phyloP scores from a whole-genome alignment of 2,329 filamentous ascomycete species.

The Cercospora janseana region DNA sequence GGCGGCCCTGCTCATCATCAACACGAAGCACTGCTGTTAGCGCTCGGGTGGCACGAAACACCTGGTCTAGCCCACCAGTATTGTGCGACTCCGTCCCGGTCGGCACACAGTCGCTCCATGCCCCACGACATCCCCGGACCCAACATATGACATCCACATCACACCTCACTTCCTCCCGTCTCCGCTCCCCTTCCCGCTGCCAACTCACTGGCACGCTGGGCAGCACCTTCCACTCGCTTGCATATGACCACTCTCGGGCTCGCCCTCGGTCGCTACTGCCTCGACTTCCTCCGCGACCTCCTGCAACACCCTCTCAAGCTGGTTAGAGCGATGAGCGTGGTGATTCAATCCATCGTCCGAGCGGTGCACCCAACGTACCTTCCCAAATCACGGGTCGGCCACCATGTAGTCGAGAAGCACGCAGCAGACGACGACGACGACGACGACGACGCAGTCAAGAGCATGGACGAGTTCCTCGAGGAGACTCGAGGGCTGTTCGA shows the following conservation, averaged over 20 bases:
- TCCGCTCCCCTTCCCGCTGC: slow-evolving; percentile 6
- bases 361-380: slow-evolving; percentile 20
- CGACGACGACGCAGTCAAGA: no score
- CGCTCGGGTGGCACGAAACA: slow-evolving; percentile 13
- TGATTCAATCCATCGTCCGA: slow-evolving; percentile 29
- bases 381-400: slow-evolving; percentile 32
- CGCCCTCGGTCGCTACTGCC: slow-evolving; percentile 23
- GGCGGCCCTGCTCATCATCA: not conserved
- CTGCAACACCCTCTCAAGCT: slow-evolving; percentile 27
- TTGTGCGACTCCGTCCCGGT: no score
- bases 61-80: not conserved
- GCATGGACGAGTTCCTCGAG: slow-evolving; percentile 49
- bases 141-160: slow-evolving; percentile 1
- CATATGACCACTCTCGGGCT: slow-evolving; percentile 26
- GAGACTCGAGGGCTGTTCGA: slow-evolving; percentile 47
- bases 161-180: slow-evolving; percentile 2
- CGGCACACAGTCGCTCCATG: not conserved
- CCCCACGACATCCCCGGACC: slow-evolving; percentile 1
- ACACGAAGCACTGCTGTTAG: slow-evolving; percentile 19
- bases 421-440: slow-evolving; percentile 36
- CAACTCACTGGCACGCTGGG: not conserved
- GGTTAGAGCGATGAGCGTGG: slow-evolving; percentile 29
- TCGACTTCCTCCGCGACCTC: slow-evolving; percentile 25
- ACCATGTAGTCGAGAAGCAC: slow-evolving; percentile 40
- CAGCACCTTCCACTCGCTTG: not conserved